A percentile compares a stretch with the other conserved stretches of the same genome.
Evolutionary conservation across 2,329 filamentous ascomycete species (phyloP).

Genomic region (Epichloe sibirici): DNA sequence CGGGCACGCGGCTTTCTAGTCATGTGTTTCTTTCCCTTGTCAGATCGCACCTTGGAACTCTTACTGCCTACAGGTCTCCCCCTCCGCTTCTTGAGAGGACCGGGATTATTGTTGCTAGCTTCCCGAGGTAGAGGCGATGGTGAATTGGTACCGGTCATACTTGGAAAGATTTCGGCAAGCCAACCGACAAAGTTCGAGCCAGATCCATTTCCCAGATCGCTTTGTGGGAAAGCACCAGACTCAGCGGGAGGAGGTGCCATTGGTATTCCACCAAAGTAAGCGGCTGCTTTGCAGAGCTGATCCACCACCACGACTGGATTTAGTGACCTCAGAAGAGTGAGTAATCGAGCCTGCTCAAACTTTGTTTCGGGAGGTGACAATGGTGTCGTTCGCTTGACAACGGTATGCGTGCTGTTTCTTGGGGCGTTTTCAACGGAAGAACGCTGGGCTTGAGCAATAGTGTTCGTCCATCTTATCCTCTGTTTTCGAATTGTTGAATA

Average conservation of each 20-base stretch:
- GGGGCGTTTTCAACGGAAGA: neutral
- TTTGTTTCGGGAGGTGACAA: constrained; percentile 36
- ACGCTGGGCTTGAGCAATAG: neutral
- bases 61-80: constrained; percentile 45
- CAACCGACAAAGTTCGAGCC: constrained; percentile 48
- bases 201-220: constrained; percentile 42
- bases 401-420: neutral
- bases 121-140: neutral
- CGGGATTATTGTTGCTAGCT: neutral
- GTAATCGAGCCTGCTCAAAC: constrained; percentile 45
- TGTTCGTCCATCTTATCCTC: constrained; percentile 2
- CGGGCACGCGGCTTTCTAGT: neutral
- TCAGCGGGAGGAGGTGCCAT: constrained; percentile 39
- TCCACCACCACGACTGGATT: constrained; percentile 46
- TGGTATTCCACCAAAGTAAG: constrained; percentile 51
- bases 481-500: constrained; percentile 29
- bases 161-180: constrained; percentile 47
- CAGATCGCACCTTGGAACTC: constrained; percentile 15
- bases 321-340: constrained; percentile 43
- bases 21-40: constrained; percentile 6
- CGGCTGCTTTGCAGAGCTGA: constrained; percentile 48
- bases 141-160: neutral
- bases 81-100: constrained; percentile 29
- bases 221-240: constrained; percentile 39
- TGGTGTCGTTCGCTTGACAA: constrained; percentile 6